Evolutionary conservation across 305 asterid species (phyloP).

Genomic region (Fraxinus floribunda): DNA sequence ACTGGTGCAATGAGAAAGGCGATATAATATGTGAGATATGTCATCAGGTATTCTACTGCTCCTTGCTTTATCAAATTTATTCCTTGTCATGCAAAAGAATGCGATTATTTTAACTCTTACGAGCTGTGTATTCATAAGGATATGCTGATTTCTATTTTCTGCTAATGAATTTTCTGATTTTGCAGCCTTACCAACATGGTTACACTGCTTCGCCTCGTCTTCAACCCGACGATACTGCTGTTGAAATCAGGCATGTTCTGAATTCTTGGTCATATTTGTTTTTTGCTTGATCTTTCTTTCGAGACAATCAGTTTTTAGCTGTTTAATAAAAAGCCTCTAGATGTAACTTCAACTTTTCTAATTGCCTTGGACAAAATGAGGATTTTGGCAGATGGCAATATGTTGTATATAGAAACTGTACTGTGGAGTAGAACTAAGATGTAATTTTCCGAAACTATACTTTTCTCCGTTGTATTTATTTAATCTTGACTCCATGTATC

Average conservation of each 20-base stretch:
- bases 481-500: not conserved
- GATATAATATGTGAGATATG: constrained; percentile 10
- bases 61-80: not conserved
- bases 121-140: not conserved
- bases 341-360: not conserved
- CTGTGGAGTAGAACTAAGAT: not conserved
- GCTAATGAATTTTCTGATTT: not conserved
- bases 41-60: not conserved
- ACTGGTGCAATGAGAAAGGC: constrained; percentile 9
- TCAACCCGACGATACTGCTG: constrained; percentile 33
- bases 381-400: not conserved
- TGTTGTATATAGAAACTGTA: not conserved
- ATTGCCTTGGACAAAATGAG: not conserved
- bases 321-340: not conserved
- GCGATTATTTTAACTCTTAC: not conserved
- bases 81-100: not conserved
- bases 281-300: not conserved
- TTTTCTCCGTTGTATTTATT: not conserved
- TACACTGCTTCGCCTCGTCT: constrained; percentile 49
- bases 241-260: constrained; percentile 41
- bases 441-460: not conserved
- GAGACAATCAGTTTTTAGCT: not conserved
- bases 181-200: constrained; percentile 51
- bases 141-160: not conserved
- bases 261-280: not conserved